Percentiles rank a stretch among this genome's conserved stretches.
These are phyloP conservation scores for Royoungia palumana DNA, from an alignment of 768 basidiomycete species.

Conservation along the genomic window DNA sequence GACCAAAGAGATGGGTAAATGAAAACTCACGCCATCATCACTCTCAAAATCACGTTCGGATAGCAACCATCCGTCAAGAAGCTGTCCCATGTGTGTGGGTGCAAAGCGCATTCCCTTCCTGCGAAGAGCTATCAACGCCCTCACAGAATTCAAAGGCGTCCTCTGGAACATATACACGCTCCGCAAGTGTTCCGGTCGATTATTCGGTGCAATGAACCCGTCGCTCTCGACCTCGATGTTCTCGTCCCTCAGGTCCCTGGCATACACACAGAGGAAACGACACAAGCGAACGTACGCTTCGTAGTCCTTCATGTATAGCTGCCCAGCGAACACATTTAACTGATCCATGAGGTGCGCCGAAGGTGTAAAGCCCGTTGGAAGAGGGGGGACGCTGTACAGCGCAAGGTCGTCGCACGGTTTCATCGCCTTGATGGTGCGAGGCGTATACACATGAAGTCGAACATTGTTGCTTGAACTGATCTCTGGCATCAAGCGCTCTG, in stretches of 20 bases:
- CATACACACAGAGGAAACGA: constrained; percentile 25
- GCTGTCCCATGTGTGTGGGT: constrained; percentile 41
- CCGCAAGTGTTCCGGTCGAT: constrained; percentile 9
- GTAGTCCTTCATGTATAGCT: constrained; percentile 30
- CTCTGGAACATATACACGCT: constrained; percentile 25
- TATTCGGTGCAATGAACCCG: constrained; percentile 20
- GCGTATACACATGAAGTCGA: constrained; percentile 42
- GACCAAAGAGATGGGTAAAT: no score
- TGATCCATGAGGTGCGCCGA: constrained; percentile 14
- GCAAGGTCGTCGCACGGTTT: constrained; percentile 35
- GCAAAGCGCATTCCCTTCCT: constrained; percentile 40
- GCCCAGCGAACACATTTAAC: constrained; percentile 32
- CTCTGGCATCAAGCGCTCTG: constrained; percentile 33
- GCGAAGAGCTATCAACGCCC: constrained; percentile 23
- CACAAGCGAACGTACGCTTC: constrained; percentile 28
- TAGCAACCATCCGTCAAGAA: constrained; percentile 31
- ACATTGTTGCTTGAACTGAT: constrained; percentile 34
- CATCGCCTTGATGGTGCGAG: constrained; percentile 35
- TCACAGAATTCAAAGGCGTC: constrained; percentile 33
- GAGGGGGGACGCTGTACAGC: constrained; percentile 1
- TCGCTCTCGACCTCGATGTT: constrained; percentile 8
- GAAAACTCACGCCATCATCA: no score
- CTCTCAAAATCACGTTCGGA: constrained; percentile 23
- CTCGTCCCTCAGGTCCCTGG: constrained; percentile 9
- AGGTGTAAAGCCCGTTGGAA: no score